Evolutionary conservation across 1,139 yeast species (phyloP), one percentile per base, ranked within the genome.

Genomic region (Yamadazyma atmosphaerica): DNA sequence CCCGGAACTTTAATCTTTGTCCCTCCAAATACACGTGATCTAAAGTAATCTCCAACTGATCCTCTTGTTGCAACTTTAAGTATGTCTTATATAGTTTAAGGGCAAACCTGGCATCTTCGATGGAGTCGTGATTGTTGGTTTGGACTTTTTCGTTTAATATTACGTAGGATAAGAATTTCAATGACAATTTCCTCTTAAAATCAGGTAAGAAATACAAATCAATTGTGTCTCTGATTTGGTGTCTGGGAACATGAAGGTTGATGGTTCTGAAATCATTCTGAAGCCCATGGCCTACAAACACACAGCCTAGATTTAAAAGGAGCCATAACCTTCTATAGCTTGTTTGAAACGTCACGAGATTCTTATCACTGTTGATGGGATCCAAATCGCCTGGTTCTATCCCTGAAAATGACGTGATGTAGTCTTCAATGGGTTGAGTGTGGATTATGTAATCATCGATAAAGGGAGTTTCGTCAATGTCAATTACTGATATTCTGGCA

Each of bases 261-360:
- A 94, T 92, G 30, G 95, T 87, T 52, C 97, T 72, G 70, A 94
- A 94, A 65, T 94, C 99, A 50, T 88, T 89, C 36, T 77, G 74
- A 42, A 94, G 70, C 2, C 98, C 97, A 64, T 94, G 99, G 0
- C 99, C 99, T 30, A 94, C 89, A 64, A 94, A 92, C 0, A 86
- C 77, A 55, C 96, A 90, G 0, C 98, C 98, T 42, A 89, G 58
- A 55, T 90, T 92, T 41, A 92, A 67, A 39, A 94, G 67, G 17
- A 92, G 65, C 98, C 98, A 92, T 31, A 94, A 72, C 51, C 87
- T 80, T 45, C 97, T 72, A 58, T 90, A 92, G 1, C 95, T 87
- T 0, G 90, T 83, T 54, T 87, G 94, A 38, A 86, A 68, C 0
- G 89, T 79, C 1, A 90, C 97, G 34, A 94, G 68, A 4, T 85